Base-by-base conservation (phyloP, 495 filamentous ascomycete genomes). In the Xylaria nigripes region DNA sequence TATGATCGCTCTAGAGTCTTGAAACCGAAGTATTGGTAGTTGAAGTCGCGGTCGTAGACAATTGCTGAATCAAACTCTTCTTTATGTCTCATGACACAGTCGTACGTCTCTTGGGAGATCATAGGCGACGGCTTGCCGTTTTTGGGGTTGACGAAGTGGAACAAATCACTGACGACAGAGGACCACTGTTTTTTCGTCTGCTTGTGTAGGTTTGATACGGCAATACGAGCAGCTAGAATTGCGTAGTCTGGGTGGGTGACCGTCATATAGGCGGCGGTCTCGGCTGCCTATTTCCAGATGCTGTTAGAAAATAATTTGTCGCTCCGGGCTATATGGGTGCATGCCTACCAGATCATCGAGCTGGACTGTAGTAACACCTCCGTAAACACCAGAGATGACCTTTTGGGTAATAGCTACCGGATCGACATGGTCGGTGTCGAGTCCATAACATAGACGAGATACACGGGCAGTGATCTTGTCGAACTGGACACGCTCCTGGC, bases 141-240 rank as follows among this genome's bases (percentile, higher is more conserved):
- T 77, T 90, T 95, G 19, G 93, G 93, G 74, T 98, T 98, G 68
- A 94, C 73, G 72, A 96, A 98, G 75, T 96, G 81, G 76, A 90
- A 95, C 16, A 98, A 81, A 64, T 97, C 93, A 58, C 83, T 84
- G 59, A 98, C 81, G 53, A 97, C 93, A 54, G 89, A 79, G 6
- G 93, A 96, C 73, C 92, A 98, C 68, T 96, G 92, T 79, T 98
- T 98, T 80, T 96, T 96, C 34, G 93, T 98, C 78, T 98, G 93
- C 76, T 98, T 98, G 81, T 98, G 93, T 51, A 98, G 86, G 78
- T 98, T 98, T 59, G 93, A 97, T 24, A 98, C 94, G 59, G 93
- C 93, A 63, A 98, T 97, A 72, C 93, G 91, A 60, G 93, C 93
- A 62, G 93, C 93, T 48, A 98, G 89, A 72, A 97, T 95, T 70